Percentiles rank a stretch among this genome's conserved stretches.
Evolutionary conservation across 441 rosid species (phyloP).

Genomic region (Bocquillonia castaneifolia): DNA sequence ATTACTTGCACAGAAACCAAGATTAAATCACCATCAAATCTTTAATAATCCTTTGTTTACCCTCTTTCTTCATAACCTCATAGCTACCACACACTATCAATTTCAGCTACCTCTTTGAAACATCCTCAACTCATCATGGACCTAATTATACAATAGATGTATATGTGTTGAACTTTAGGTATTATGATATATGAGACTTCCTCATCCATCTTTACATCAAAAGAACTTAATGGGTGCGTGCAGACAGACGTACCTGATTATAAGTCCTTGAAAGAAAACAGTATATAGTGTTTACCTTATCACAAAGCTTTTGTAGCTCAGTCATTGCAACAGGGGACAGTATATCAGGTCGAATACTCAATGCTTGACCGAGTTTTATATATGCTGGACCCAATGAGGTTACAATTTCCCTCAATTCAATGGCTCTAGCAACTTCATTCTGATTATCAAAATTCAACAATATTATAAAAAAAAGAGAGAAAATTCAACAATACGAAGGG

Average conservation of each 20-base stretch:
- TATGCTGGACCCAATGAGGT: slow-evolving; percentile 98
- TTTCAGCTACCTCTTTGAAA: not conserved
- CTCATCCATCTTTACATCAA: not conserved
- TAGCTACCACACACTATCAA: not conserved
- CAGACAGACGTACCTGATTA: too few species aligned
- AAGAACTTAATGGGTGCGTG: too few species aligned
- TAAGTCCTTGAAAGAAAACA: too few species aligned
- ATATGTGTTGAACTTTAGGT: not conserved
- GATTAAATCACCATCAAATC: not conserved
- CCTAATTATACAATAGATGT: not conserved
- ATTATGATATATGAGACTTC: not conserved
- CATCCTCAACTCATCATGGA: not conserved
- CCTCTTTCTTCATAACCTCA: not conserved
- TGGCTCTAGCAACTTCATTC: slow-evolving; percentile 97
- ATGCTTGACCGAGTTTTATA: slow-evolving; percentile 95
- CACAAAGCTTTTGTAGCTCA: slow-evolving; percentile 97
- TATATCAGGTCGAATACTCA: slow-evolving; percentile 96
- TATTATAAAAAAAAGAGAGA: slow-evolving; percentile 10
- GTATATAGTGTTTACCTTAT: slow-evolving; percentile 92
- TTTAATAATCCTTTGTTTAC: not conserved
- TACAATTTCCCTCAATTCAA: slow-evolving; percentile 90
- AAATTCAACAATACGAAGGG: not conserved
- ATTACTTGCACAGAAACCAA: not conserved
- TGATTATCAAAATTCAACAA: slow-evolving; percentile 31
- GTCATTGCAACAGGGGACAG: slow-evolving; percentile 87